phyloP scores from a whole-genome alignment of 2,329 filamentous ascomycete genomes.

The Aspergillus jensenii region DNA sequence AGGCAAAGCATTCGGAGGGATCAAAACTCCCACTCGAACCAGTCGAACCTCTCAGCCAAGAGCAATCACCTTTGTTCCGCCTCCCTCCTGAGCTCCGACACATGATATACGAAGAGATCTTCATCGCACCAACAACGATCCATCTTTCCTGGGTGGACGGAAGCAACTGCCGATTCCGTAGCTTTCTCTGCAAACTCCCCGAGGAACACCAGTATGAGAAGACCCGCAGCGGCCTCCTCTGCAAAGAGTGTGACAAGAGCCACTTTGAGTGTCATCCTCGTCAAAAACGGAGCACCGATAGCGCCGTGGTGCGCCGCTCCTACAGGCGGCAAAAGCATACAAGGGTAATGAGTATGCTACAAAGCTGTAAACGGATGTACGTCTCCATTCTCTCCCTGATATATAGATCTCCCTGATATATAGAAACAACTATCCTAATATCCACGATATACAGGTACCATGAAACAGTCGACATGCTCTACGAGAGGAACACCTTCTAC shows the following conservation, averaged over 20 bases:
- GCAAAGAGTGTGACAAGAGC: background rate
- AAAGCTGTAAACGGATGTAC: background rate
- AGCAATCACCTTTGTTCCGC: background rate
- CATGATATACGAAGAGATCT: background rate
- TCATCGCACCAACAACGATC: background rate
- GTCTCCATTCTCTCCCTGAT: background rate
- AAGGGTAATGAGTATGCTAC: background rate
- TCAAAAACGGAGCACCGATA: background rate
- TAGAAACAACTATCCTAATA: background rate
- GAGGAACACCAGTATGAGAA: background rate
- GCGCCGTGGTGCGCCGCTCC: too few relatives aligned
- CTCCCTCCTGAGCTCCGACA: conserved; percentile 3
- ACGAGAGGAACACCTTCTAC: conserved; percentile 5
- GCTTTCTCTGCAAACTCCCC: background rate
- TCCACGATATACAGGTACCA: background rate
- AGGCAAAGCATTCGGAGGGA: too few relatives aligned
- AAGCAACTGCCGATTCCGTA: background rate
- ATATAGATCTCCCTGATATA: too few relatives aligned
- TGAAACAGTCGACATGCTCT: conserved; percentile 1
- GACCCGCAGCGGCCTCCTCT: background rate
- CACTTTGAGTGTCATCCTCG: background rate
- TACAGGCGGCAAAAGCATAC: too few relatives aligned
- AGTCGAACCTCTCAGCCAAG: background rate
- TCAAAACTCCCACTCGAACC: too few relatives aligned
- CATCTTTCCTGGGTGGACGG: conserved; percentile 1